Percentiles rank a stretch among this genome's conserved stretches.
phyloP scores from a whole-genome alignment of 108 stramenopile species.

The Nannochloropsis salina region DNA sequence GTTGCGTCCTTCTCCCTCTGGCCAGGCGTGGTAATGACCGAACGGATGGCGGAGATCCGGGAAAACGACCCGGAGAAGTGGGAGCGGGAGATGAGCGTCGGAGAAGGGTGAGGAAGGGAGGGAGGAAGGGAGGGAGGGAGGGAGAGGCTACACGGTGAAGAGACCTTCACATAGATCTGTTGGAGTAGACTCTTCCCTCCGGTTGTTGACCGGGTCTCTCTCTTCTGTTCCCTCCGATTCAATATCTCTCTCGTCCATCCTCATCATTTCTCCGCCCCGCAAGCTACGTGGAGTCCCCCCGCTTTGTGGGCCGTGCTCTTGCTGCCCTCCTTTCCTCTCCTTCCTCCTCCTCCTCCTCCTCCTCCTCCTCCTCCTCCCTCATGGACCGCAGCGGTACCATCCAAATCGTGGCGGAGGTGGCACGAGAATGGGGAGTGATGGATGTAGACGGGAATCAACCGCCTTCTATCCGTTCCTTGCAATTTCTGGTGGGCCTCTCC shows the following conservation, averaged over 20 bases:
- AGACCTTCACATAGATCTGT: neutral
- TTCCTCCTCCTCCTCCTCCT: neutral
- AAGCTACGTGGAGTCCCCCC: slow-evolving; percentile 60
- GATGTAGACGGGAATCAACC: slow-evolving; percentile 62
- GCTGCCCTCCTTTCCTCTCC: slow-evolving; percentile 53
- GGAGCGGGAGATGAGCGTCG: slow-evolving; percentile 62
- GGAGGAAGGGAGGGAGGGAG: neutral
- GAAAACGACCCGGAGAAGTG: slow-evolving; percentile 62
- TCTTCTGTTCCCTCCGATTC: neutral
- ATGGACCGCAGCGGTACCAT: slow-evolving; percentile 60
- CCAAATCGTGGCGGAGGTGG: slow-evolving; percentile 79
- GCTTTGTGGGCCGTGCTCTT: slow-evolving; percentile 64
- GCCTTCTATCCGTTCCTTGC: slow-evolving; percentile 42
- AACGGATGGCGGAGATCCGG: slow-evolving; percentile 59
- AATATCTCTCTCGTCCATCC: neutral
- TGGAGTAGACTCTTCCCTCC: neutral
- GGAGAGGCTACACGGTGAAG: neutral
- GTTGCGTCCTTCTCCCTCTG: slow-evolving; percentile 67
- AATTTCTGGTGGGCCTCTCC: slow-evolving; percentile 24
- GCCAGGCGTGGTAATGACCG: slow-evolving; percentile 76
- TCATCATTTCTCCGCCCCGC: slow-evolving; percentile 42
- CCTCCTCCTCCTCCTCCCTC: slow-evolving; percentile 12
- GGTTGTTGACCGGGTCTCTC: neutral
- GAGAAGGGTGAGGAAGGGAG: slow-evolving; percentile 25
- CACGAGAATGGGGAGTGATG: slow-evolving; percentile 68